Conservation (phyloP, 2,329 filamentous ascomycete genomes). For the Diaporthe vexans region DNA sequence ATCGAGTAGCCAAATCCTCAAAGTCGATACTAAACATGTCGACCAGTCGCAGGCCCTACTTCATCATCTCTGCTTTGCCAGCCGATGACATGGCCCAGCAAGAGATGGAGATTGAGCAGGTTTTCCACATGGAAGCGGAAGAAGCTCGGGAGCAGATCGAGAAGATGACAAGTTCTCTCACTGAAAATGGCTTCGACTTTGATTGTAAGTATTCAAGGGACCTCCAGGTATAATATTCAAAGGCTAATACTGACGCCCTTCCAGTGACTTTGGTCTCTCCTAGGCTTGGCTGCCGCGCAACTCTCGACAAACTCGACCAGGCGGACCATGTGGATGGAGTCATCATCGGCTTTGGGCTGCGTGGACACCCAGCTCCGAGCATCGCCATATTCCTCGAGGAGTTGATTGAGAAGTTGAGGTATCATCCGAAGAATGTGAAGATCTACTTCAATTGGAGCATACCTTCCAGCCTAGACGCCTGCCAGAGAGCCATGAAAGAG, state of each 20-base stretch:
- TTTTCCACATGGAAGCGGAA: neutral
- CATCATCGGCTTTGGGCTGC: neutral
- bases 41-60: neutral
- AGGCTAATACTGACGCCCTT: neutral
- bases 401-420: neutral
- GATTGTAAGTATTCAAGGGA: neutral
- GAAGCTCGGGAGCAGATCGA: neutral
- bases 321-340: constrained; percentile 3
- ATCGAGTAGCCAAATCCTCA: no score
- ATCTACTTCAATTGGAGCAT: constrained; percentile 11
- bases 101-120: neutral
- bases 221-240: no score
- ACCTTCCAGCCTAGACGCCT: constrained; percentile 4
- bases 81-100: neutral
- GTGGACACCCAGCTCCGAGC: constrained; percentile 3
- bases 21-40: neutral
- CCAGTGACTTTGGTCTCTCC: neutral
- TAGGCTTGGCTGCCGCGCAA: neutral
- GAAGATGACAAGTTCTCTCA: neutral
- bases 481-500: constrained; percentile 2
- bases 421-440: constrained; percentile 2
- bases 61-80: neutral
- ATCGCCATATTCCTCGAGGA: neutral
- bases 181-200: constrained; percentile 1
- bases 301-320: neutral